Evolutionary conservation across 208 protist genomes (phyloP).

Genomic region (Crithidia bombi): DNA sequence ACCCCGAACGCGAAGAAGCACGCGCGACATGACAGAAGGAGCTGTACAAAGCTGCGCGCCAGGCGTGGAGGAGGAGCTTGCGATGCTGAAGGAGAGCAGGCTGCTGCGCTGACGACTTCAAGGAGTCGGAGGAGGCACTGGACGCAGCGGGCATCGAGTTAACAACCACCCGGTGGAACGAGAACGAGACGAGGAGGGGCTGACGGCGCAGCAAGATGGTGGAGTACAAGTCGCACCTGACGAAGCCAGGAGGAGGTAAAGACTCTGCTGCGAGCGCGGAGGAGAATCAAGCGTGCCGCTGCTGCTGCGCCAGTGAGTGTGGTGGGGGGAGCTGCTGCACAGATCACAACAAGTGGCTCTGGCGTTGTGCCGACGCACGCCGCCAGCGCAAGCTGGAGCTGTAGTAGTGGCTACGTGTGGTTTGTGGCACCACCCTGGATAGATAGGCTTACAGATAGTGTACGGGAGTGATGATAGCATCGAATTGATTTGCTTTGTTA

Average conservation of each 20-base stretch:
- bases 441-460: too few species aligned
- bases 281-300: conserved; percentile 75
- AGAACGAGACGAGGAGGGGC: conserved; percentile 76
- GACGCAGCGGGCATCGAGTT: conserved; percentile 73
- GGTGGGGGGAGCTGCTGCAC: conserved; percentile 30
- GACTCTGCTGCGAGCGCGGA: conserved; percentile 86
- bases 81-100: conserved; percentile 79
- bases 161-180: conserved; percentile 70
- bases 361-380: too few species aligned
- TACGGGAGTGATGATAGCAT: too few species aligned
- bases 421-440: too few species aligned
- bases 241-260: conserved; percentile 87
- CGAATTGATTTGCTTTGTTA: too few species aligned
- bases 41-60: conserved; percentile 75
- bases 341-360: too few species aligned
- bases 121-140: conserved; percentile 30
- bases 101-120: conserved; percentile 49
- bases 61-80: conserved; percentile 81
- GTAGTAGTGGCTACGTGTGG: too few species aligned
- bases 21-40: conserved; percentile 83
- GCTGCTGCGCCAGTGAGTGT: conserved; percentile 39
- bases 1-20: conserved; percentile 82
- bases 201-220: conserved; percentile 87
- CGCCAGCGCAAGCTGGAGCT: too few species aligned
- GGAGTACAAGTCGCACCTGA: conserved; percentile 81